Conservation (phyloP, 768 basidiomycete genomes). For the Inosperma sp. region DNA sequence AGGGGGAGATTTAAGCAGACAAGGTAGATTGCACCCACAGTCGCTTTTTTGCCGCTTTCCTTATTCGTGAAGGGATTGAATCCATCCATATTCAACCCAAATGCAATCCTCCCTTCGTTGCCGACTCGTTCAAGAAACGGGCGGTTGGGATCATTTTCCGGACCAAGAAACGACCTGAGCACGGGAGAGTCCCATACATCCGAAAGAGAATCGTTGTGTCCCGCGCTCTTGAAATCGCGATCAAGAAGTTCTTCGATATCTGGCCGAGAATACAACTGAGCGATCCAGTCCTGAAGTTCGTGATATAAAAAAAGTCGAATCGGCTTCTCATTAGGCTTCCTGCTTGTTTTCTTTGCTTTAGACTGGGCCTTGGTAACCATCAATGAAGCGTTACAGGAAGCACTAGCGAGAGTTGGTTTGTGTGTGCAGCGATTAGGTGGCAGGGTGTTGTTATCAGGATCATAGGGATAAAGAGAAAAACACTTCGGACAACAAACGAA, state of each 20-base stretch:
- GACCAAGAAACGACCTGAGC: background rate
- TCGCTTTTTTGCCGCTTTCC: constrained; percentile 21
- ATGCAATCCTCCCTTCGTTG: constrained; percentile 16
- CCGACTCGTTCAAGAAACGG: constrained; percentile 4
- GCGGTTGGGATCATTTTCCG: background rate
- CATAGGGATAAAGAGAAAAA: background rate
- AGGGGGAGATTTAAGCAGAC: constrained; percentile 32
- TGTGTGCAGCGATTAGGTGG: background rate
- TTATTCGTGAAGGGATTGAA: constrained; percentile 30
- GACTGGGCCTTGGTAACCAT: background rate
- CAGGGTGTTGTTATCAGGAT: background rate
- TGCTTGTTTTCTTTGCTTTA: no score
- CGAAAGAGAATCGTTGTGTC: background rate
- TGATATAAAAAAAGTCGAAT: background rate
- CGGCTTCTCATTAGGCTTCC: background rate
- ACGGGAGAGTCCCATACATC: background rate
- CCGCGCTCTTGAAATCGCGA: background rate
- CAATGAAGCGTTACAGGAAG: background rate
- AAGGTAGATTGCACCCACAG: constrained; percentile 26
- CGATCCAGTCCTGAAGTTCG: background rate
- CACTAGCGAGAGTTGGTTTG: background rate
- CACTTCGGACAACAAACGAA: constrained; percentile 7
- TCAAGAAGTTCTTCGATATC: constrained; percentile 1
- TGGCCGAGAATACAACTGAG: background rate
- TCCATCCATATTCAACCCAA: constrained; percentile 29